Percentiles rank a stretch among this genome's conserved stretches.
Conservation (phyloP, 2,329 filamentous ascomycete genomes). For the Macroventuria anomochaeta region DNA sequence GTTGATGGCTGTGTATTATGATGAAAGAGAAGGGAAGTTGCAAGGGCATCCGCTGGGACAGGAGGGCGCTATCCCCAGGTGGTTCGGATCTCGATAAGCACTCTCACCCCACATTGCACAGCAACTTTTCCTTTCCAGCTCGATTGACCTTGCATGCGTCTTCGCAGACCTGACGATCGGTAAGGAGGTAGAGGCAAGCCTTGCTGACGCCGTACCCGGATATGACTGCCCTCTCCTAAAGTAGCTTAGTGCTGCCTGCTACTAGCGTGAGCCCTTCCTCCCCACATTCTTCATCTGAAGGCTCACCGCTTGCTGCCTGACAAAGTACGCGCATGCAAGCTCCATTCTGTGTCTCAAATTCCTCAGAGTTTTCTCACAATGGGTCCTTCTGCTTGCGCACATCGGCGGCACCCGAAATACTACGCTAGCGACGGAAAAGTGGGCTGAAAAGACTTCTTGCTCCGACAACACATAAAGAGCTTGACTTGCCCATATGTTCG, state of each 20-base stretch:
- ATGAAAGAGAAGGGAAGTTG: neutral
- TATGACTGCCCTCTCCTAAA: neutral
- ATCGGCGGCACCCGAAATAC: conserved; percentile 18
- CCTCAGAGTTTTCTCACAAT: conserved; percentile 7
- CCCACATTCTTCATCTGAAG: neutral
- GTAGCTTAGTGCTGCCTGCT: conserved; percentile 8
- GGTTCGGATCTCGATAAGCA: too few species aligned
- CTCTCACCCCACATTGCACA: neutral
- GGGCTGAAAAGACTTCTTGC: conserved; percentile 14
- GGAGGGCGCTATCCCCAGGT: too few species aligned
- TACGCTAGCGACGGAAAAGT: conserved; percentile 19
- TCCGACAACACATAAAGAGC: conserved; percentile 11
- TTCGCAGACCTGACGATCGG: neutral
- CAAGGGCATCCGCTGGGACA: neutral
- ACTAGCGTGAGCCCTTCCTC: neutral
- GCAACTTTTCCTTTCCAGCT: neutral
- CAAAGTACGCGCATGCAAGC: neutral
- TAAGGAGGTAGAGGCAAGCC: neutral
- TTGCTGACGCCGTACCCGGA: neutral
- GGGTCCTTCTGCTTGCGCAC: conserved; percentile 10
- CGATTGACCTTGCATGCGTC: neutral
- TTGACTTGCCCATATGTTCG: neutral
- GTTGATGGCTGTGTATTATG: neutral
- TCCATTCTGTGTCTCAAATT: conserved; percentile 1
- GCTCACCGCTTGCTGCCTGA: conserved; percentile 2